Base-by-base conservation (phyloP, 306 rosid genomes). In the Rosa rugosa region DNA sequence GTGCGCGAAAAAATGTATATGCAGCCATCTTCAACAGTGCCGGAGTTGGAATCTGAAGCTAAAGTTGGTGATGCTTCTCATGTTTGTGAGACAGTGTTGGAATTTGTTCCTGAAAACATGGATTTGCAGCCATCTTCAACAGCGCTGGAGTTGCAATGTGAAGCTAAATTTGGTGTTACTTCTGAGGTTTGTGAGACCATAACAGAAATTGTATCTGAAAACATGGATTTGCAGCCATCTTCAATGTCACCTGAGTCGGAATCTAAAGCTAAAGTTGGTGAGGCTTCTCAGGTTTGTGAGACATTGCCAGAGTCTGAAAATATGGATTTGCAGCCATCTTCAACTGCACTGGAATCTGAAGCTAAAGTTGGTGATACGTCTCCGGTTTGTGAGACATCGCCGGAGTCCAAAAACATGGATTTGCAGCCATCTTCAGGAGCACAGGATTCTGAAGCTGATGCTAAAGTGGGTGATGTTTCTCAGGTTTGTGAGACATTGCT, bases 331-430 rank as follows among this genome's bases (percentile, higher is more conserved):
- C 69, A 71, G 44, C 81, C 45, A 31, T 72, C 40, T 27, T 27
- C 31, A 27, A 27, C 31, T 27, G 31, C 31, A 27, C 31, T 27
- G 54, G 72, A 80, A 62, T 60, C 71, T 59, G 75, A 84, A 64
- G 75, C 49, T 49, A 71, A 79, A 63, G 71, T 54, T 34, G 59
- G 38, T 73, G 81, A 42, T 66, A 56, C 41, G 71, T 69, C 81
- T 64, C 79, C 4, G 59, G 57, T 41, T 44, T 53, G 76, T 73
- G 77, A 44, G 45, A 27, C 41, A 34, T 69, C 44, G 62, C 75
- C 63, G 8, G 75, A 76, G 14, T 22, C 60, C 25, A 67, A 80
- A 46, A 57, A 8, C 36, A 25, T 53, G 16, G 80, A 72, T 69
- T 73, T 80, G 69, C 71, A 57, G 38, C 79, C 38, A 34, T 73